phyloP scores from a whole-genome alignment of 176 grass and related monocot genomes.

The Guadua angustifolia region DNA sequence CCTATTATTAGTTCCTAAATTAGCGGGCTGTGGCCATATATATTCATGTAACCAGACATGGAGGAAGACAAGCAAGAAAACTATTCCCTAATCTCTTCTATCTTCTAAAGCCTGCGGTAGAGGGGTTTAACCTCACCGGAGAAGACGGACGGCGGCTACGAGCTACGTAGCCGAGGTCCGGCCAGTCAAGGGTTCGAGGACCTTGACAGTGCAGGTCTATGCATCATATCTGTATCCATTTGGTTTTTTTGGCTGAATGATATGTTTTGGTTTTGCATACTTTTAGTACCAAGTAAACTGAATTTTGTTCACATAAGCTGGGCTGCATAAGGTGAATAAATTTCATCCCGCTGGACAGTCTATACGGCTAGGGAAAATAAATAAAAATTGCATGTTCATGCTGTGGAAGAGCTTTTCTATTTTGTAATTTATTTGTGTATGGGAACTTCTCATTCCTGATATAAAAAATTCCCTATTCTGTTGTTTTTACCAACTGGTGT shows the following conservation, averaged over 20 bases:
- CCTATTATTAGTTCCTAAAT: too few relatives aligned
- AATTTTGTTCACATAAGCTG: conserved; percentile 3
- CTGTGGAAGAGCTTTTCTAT: conserved; percentile 25
- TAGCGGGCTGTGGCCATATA: too few relatives aligned
- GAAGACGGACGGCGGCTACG: too few relatives aligned
- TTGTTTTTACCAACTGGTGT: conserved; percentile 1
- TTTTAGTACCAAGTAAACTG: conserved; percentile 7
- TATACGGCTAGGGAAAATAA: neutral
- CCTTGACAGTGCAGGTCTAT: neutral
- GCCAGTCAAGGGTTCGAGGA: too few relatives aligned
- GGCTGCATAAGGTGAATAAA: neutral
- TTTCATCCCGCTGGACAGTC: neutral
- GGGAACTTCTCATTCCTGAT: neutral
- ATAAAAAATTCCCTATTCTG: neutral
- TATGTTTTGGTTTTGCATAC: neutral
- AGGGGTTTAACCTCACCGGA: too few relatives aligned
- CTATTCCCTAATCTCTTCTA: too few relatives aligned
- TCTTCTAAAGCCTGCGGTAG: too few relatives aligned
- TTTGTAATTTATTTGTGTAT: neutral
- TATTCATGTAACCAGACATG: too few relatives aligned
- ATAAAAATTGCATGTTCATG: neutral
- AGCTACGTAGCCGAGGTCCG: too few relatives aligned
- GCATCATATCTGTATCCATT: neutral
- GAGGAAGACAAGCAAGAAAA: too few relatives aligned
- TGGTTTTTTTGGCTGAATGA: conserved; percentile 24